phyloP scores from a whole-genome alignment of 257 asterid genomes.

The Fraxinus excelsior region DNA sequence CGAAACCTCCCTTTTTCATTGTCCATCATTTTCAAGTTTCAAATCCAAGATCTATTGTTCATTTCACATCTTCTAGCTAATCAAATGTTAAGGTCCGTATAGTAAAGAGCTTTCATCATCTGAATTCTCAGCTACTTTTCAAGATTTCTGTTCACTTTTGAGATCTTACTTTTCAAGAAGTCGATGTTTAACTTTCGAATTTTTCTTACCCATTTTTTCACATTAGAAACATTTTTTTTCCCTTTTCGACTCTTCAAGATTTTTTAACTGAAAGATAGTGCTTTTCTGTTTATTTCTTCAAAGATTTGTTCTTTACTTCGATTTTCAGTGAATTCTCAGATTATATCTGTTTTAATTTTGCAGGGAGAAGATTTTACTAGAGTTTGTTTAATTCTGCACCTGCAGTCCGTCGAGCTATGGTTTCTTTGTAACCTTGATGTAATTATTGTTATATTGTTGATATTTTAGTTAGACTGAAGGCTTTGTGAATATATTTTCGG shows the following conservation, averaged over 20 bases:
- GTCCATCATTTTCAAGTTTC: background rate
- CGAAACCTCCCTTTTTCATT: background rate
- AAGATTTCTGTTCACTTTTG: background rate
- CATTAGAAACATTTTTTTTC: background rate
- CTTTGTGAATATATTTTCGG: background rate
- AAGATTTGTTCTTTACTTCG: constrained; percentile 18
- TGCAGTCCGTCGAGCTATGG: too few relatives aligned
- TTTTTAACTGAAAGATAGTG: constrained; percentile 1
- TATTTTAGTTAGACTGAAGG: background rate
- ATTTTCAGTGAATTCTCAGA: constrained; percentile 12
- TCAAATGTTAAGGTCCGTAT: background rate
- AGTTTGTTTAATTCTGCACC: too few relatives aligned
- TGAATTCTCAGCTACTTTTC: background rate
- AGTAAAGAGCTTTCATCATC: background rate
- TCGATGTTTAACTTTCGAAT: background rate
- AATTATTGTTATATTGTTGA: background rate
- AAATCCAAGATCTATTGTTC: background rate
- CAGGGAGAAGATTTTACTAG: constrained; percentile 37
- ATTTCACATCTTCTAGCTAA: background rate
- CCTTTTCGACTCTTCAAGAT: background rate
- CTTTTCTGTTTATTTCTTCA: constrained; percentile 31
- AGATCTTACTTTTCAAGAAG: background rate
- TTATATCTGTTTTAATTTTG: constrained; percentile 26
- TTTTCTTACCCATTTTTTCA: background rate
- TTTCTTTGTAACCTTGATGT: background rate